These are phyloP conservation scores for Penicillium chermesinum DNA, from an alignment of 495 filamentous ascomycete genomes.

Conservation along the genomic window DNA sequence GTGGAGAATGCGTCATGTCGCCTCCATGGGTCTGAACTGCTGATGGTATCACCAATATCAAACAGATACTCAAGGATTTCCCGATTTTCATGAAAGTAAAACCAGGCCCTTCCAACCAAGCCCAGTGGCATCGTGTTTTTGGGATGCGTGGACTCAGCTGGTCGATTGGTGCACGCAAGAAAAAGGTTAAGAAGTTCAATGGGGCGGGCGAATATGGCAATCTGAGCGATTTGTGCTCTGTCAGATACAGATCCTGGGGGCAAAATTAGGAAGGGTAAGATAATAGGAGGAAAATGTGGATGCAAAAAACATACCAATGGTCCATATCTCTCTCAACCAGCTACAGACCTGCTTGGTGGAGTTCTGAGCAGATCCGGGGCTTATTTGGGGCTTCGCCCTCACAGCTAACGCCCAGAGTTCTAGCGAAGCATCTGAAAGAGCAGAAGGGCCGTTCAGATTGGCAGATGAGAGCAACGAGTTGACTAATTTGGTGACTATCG, in stretches of 20 bases:
- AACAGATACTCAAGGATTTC: slow-evolving; percentile 35
- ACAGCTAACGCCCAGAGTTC: slow-evolving; percentile 62
- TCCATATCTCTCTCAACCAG: slow-evolving; percentile 80
- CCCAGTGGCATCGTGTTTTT: slow-evolving; percentile 24
- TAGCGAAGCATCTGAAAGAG: slow-evolving; percentile 75
- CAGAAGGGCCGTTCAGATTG: slow-evolving; percentile 74
- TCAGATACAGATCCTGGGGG: slow-evolving; percentile 31
- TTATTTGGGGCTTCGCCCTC: slow-evolving; percentile 47
- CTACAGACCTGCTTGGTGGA: slow-evolving; percentile 65
- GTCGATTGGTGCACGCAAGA: slow-evolving; percentile 38
- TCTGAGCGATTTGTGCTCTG: slow-evolving; percentile 35
- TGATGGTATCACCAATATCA: slow-evolving; percentile 20
- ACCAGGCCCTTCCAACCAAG: slow-evolving; percentile 31
- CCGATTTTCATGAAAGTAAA: slow-evolving; percentile 31
- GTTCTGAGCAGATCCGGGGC: slow-evolving; percentile 57
- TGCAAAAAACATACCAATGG: slow-evolving; percentile 50
- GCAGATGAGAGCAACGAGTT: slow-evolving; percentile 66
- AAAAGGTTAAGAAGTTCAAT: slow-evolving; percentile 35
- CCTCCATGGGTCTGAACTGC: slow-evolving; percentile 28
- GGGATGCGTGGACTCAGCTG: slow-evolving; percentile 16
- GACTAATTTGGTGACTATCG: slow-evolving; percentile 55
- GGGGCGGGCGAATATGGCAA: slow-evolving; percentile 39
- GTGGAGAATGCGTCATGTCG: slow-evolving; percentile 16
- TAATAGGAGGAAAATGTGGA: background rate
- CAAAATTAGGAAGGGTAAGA: background rate